Evolutionary conservation across 2,329 filamentous ascomycete species (phyloP), one percentile per base, ranked within the genome.

Genomic region (Beauveria medogensis): DNA sequence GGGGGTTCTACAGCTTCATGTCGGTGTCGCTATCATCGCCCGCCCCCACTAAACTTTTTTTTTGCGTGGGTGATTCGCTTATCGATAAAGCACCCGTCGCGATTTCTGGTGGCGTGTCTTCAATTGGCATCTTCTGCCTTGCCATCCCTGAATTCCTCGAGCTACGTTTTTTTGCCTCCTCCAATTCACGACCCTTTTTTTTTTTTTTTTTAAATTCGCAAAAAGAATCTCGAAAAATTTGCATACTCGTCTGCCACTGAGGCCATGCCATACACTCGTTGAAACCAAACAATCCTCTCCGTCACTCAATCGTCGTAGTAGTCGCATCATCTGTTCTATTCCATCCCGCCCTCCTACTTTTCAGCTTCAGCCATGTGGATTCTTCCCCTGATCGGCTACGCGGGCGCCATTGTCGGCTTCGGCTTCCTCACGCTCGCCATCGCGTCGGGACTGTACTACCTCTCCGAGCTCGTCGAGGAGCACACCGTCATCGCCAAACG

Each of bases 391-490:
- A 80, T 99, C 69, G 94, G 94, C 69, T 97, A 96, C 71, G 75
- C 92, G 40, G 94, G 94, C 70, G 86, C 95, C 67, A 77, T 92
- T 65, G 78, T 96, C 63, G 93, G 93, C 72, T 99, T 99, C 78
- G 86, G 85, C 70, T 97, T 99, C 77, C 80, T 99, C 67, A 97
- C 94, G 22, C 82, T 99, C 64, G 92, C 93, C 61, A 97, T 99
- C 71, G 94, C 94, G 44, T 97, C 92, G n/a, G 94, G 94, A 43
- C 86, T 99, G 28, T 99, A 99, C 78, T 99, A 99, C 74, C 88
- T 99, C 59, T 97, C 93, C 26, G 94, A 99, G 74, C 86, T 97
- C 16, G 94, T 99, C 63, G 94, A 99, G 77, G 94, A 99, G 74
- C 93, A 99, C 72, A 97, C 93, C 4, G 93, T 97, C 12, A 76